phyloP scores from a whole-genome alignment of 1,284 basidiomycete species.

The Naganishia liquefaciens region DNA sequence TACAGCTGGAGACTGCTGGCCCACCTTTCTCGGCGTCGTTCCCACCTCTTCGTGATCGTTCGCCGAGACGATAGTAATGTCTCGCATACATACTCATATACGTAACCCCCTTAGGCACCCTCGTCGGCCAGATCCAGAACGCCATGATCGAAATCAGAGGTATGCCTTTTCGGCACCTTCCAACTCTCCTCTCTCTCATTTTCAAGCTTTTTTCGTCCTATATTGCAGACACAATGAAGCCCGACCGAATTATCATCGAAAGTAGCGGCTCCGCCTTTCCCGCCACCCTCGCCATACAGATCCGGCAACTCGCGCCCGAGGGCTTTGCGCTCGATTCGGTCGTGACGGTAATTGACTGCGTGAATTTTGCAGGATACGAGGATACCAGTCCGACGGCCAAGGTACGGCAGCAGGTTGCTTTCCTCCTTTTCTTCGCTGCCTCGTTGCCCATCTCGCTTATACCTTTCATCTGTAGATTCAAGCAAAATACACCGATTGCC shows the following conservation, averaged over 20 bases:
- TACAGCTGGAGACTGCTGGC: no score
- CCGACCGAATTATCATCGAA: slow-evolving; percentile 88
- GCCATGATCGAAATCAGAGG: slow-evolving; percentile 82
- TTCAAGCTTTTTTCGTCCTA: not conserved
- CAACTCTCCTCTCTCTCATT: not conserved
- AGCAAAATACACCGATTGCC: slow-evolving; percentile 86
- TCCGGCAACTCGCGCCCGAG: slow-evolving; percentile 75
- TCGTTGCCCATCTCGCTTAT: no score
- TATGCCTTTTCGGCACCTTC: slow-evolving; percentile 44
- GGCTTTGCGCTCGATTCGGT: slow-evolving; percentile 83
- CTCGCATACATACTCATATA: slow-evolving; percentile 64
- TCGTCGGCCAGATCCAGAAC: slow-evolving; percentile 87
- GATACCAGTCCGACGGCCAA: slow-evolving; percentile 82
- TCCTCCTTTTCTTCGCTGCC: not conserved
- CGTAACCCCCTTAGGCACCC: slow-evolving; percentile 57
- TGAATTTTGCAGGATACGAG: slow-evolving; percentile 83
- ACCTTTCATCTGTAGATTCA: slow-evolving; percentile 62
- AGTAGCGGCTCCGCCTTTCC: slow-evolving; percentile 68
- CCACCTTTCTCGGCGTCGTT: no score
- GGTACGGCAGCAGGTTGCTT: slow-evolving; percentile 33
- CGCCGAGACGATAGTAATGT: not conserved
- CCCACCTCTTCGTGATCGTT: no score
- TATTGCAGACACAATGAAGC: slow-evolving; percentile 69
- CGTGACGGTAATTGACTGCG: slow-evolving; percentile 82
- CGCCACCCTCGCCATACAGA: slow-evolving; percentile 86